These are phyloP conservation scores for Picea mariana DNA, from an alignment of 83 land plant species.

Conservation along the genomic window DNA sequence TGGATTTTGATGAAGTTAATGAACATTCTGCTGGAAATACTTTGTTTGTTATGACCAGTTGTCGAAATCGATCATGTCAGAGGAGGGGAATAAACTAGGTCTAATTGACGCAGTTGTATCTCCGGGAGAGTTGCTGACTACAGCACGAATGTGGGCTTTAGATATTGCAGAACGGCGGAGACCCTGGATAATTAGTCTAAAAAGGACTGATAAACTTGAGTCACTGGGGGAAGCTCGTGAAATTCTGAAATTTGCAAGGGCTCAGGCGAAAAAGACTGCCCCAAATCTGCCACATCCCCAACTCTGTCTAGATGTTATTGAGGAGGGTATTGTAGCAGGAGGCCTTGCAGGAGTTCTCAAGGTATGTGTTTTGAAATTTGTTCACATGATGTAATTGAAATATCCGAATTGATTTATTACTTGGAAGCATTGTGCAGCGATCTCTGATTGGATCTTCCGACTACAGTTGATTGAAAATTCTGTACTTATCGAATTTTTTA, in stretches of 20 bases:
- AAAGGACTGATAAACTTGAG: slow-evolving; percentile 77
- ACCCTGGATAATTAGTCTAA: slow-evolving; percentile 80
- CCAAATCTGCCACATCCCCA: slow-evolving; percentile 82
- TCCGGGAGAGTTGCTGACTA: slow-evolving; percentile 58
- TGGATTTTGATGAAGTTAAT: background rate
- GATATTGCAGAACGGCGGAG: slow-evolving; percentile 81
- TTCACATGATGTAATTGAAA: background rate
- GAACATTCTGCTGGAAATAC: background rate
- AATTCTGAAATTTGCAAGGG: slow-evolving; percentile 62
- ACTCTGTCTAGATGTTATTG: slow-evolving; percentile 85
- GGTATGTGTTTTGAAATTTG: slow-evolving; percentile 34
- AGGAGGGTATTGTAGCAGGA: slow-evolving; percentile 84
- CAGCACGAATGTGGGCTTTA: slow-evolving; percentile 77
- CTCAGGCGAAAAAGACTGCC: slow-evolving; percentile 62
- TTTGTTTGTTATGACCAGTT: slow-evolving; percentile 30
- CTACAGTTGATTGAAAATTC: background rate
- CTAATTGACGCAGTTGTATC: slow-evolving; percentile 82
- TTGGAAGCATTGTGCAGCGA: background rate
- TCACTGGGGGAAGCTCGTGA: slow-evolving; percentile 80
- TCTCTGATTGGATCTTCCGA: background rate
- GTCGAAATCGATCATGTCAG: slow-evolving; percentile 79
- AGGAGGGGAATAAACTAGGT: slow-evolving; percentile 82
- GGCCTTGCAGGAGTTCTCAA: slow-evolving; percentile 86
- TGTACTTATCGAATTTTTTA: background rate
- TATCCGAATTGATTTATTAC: background rate